Evolutionary conservation across 208 protist genomes (phyloP).

Genomic region (Crithidia sp.): DNA sequence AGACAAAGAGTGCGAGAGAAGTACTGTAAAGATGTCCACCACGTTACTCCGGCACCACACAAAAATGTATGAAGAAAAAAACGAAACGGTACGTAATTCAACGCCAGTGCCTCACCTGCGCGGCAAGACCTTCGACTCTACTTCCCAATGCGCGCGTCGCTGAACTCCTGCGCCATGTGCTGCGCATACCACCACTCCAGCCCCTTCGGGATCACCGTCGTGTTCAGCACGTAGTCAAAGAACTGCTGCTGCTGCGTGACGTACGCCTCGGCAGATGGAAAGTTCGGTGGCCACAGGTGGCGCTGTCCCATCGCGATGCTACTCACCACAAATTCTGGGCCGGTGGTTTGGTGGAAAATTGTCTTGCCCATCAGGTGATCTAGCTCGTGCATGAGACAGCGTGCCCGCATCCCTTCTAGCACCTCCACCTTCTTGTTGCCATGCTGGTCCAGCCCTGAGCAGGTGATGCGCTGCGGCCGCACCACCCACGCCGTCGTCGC

Average conservation of each 20-base stretch:
- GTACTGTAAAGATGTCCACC: too few relatives aligned
- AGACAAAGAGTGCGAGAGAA: too few relatives aligned
- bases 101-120: too few relatives aligned
- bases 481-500: constrained; percentile 78
- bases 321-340: constrained; percentile 86
- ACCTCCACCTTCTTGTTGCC: constrained; percentile 80
- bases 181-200: constrained; percentile 85
- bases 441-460: constrained; percentile 67
- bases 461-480: constrained; percentile 82
- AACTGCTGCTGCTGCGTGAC: constrained; percentile 74
- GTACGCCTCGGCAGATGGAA: constrained; percentile 87
- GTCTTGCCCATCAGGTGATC: constrained; percentile 87
- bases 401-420: constrained; percentile 84
- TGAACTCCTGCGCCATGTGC: constrained; percentile 53
- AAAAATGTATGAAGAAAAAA: too few relatives aligned
- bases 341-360: constrained; percentile 77
- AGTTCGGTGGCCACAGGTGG: constrained; percentile 85
- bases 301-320: constrained; percentile 74
- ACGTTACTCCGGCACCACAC: too few relatives aligned
- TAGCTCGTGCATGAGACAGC: constrained; percentile 90
- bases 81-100: too few relatives aligned
- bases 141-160: constrained; percentile 47
- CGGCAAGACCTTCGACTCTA: neutral
- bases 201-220: constrained; percentile 66
- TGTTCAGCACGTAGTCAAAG: constrained; percentile 90